Base-by-base conservation (phyloP, 2,329 filamentous ascomycete genomes). In the Mollisiaceae sp. region DNA sequence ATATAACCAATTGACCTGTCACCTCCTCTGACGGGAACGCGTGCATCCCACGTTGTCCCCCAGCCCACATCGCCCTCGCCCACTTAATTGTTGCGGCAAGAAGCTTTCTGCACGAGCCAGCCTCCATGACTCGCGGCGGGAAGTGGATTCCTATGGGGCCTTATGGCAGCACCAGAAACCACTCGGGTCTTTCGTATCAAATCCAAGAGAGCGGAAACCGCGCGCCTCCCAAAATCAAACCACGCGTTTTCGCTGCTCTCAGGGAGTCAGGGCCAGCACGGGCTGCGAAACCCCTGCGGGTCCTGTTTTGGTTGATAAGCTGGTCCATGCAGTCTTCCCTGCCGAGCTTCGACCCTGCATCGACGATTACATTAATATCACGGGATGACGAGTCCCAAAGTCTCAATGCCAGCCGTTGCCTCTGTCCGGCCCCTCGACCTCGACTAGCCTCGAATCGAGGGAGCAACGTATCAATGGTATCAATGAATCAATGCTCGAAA, bases 121-220 rank as follows among this genome's bases (percentile, higher is more conserved):
- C 38, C 27, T 35, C 18, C 64, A 63, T 63, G 64, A 66, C 60
- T 66, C 64, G 61, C 52, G 61, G 24, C 38, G 36, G 64, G 52
- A 52, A 47, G 47, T 55, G 50, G 55, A 39, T 20, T 38, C 24
- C 8, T 3, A 54, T 54, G 36, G n/a, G n/a, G 47, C 32, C 36
- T 65, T 65, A 32, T 39, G 36, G 58, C 63, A 61, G 63, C 63
- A 60, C 27, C 52, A 65, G 58, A 59, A 61, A 58, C 32, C 36
- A 38, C 59, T 55, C 36, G 45, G 59, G 38, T 55, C 24, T 59
- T 60, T 62, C 64, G 61, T 61, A 60, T 61, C 61, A 61, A 43
- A 50, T 47, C 45, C 56, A 66, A 38, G 56, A 65, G 39, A 27
- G 66, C 66, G 66, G 60, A 64, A 65, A 62, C 59, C 60, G 63